Percentiles rank a stretch among this genome's conserved stretches.
These are phyloP conservation scores for Cutaneotrichosporon dermatis DNA, from an alignment of 1,284 basidiomycete species.

Conservation along the genomic window DNA sequence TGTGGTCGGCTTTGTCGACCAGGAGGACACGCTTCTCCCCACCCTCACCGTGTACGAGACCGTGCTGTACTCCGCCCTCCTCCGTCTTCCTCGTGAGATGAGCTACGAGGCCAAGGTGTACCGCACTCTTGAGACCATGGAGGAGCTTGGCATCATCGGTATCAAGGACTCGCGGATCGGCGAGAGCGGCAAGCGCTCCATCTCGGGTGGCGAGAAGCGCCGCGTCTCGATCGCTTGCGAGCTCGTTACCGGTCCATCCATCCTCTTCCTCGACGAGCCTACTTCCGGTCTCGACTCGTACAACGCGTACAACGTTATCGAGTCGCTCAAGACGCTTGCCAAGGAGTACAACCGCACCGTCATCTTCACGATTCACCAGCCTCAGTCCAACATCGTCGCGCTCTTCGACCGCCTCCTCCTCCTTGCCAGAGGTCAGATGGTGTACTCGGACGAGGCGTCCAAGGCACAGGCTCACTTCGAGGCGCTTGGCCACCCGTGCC, in stretches of 20 bases:
- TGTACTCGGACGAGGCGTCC: constrained; percentile 73
- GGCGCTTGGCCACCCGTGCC: constrained; percentile 74
- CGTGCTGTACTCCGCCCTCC: constrained; percentile 83
- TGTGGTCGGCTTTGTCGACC: constrained; percentile 84
- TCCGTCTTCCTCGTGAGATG: constrained; percentile 91
- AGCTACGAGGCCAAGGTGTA: constrained; percentile 88
- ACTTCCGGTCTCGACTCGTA: constrained; percentile 91
- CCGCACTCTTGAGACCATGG: constrained; percentile 89
- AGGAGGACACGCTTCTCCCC: constrained; percentile 94
- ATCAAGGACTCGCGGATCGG: constrained; percentile 90
- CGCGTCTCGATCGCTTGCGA: constrained; percentile 99
- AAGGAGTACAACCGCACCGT: constrained; percentile 81
- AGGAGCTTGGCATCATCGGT: constrained; percentile 88
- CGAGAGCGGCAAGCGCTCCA: constrained; percentile 70
- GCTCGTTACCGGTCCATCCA: constrained; percentile 90
- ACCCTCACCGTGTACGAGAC: constrained; percentile 98
- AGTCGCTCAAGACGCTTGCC: constrained; percentile 78
- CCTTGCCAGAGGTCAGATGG: constrained; percentile 73
- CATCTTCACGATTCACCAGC: constrained; percentile 96
- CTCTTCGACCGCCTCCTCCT: constrained; percentile 89
- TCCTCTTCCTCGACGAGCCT: constrained; percentile 93
- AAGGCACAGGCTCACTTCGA: constrained; percentile 77
- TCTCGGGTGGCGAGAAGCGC: constrained; percentile 93
- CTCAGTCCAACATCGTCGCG: constrained; percentile 94
- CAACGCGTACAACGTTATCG: constrained; percentile 92